A percentile compares a stretch with the other conserved stretches of the same genome.
These are phyloP conservation scores for Orychophragmus violaceus DNA, from an alignment of 345 rosid species.

Conservation along the genomic window DNA sequence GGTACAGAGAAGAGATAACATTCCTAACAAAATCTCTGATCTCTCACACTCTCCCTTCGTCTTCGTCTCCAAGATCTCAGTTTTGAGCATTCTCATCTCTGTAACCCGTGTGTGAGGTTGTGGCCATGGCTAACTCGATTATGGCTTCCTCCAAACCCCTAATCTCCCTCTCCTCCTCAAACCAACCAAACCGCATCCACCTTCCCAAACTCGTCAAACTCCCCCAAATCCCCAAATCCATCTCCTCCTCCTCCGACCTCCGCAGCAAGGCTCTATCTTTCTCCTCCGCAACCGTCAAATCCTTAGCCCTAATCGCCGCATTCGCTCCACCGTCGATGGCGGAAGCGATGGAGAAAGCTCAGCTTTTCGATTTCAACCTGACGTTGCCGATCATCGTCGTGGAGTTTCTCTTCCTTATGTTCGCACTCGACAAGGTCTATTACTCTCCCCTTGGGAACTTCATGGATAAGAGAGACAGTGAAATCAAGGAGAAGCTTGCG, in stretches of 20 bases:
- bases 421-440: slow-evolving; percentile 76
- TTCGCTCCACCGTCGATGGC: slow-evolving; percentile 77
- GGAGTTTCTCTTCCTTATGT: slow-evolving; percentile 77
- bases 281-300: slow-evolving; percentile 45
- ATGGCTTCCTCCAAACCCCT: slow-evolving; percentile 64
- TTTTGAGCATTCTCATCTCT: too few species aligned
- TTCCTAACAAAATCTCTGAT: too few species aligned
- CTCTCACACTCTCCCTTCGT: slow-evolving; percentile 1
- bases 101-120: background rate
- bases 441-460: slow-evolving; percentile 84
- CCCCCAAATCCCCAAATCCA: slow-evolving; percentile 26
- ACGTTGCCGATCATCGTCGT: slow-evolving; percentile 83
- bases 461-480: slow-evolving; percentile 78
- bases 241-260: slow-evolving; percentile 31
- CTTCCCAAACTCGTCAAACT: background rate
- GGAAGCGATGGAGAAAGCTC: slow-evolving; percentile 73
- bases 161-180: slow-evolving; percentile 33
- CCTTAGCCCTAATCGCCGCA: slow-evolving; percentile 55
- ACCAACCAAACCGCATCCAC: slow-evolving; percentile 28
- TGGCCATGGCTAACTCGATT: slow-evolving; percentile 69
- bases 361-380: slow-evolving; percentile 89
- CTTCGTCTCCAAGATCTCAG: slow-evolving; percentile 8
- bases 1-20: slow-evolving; percentile 55
- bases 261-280: slow-evolving; percentile 31
- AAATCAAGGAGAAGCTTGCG: slow-evolving; percentile 70